A percentile compares a stretch with the other conserved stretches of the same genome.
Evolutionary conservation across 495 filamentous ascomycete genomes (phyloP).

Genomic region (Lepidopterella palustris): DNA sequence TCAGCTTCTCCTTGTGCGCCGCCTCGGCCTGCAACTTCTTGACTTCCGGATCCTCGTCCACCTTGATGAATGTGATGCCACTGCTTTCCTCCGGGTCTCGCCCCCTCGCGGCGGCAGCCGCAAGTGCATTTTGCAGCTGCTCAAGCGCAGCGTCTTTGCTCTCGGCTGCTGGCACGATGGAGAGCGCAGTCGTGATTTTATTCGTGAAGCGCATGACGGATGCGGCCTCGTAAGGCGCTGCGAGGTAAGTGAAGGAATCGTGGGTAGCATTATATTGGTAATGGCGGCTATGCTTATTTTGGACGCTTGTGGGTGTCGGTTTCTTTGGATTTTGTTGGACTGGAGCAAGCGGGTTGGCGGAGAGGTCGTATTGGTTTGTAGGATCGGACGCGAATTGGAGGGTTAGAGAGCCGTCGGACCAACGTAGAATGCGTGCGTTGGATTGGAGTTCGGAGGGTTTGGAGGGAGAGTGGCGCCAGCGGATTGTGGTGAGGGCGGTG

Average conservation of each 20-base stretch:
- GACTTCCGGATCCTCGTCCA: slow-evolving; percentile 72
- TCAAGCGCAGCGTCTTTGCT: slow-evolving; percentile 73
- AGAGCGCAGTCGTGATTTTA: slow-evolving; percentile 72
- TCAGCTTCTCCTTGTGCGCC: slow-evolving; percentile 32
- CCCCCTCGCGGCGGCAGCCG: slow-evolving; percentile 51
- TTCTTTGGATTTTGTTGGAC: slow-evolving; percentile 43
- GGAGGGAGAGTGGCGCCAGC: slow-evolving; percentile 63
- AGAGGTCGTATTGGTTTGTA: slow-evolving; percentile 70
- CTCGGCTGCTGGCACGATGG: slow-evolving; percentile 59
- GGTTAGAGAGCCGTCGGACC: slow-evolving; percentile 81
- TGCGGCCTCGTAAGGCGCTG: slow-evolving; percentile 62
- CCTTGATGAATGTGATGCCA: slow-evolving; percentile 49
- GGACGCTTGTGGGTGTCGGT: slow-evolving; percentile 43
- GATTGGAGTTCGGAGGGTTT: slow-evolving; percentile 57
- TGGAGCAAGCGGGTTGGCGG: slow-evolving; percentile 68
- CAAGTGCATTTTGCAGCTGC: slow-evolving; percentile 63
- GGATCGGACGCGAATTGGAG: slow-evolving; percentile 67
- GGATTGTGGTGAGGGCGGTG: slow-evolving; percentile 60
- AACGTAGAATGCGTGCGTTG: slow-evolving; percentile 69
- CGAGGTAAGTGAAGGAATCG: slow-evolving; percentile 79
- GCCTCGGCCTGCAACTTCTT: slow-evolving; percentile 66
- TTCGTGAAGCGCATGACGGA: slow-evolving; percentile 67
- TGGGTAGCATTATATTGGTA: slow-evolving; percentile 56
- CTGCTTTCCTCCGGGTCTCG: slow-evolving; percentile 50
- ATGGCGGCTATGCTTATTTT: not conserved